Conservation (phyloP, 1,284 basidiomycete genomes). For the Boletus mariae region DNA sequence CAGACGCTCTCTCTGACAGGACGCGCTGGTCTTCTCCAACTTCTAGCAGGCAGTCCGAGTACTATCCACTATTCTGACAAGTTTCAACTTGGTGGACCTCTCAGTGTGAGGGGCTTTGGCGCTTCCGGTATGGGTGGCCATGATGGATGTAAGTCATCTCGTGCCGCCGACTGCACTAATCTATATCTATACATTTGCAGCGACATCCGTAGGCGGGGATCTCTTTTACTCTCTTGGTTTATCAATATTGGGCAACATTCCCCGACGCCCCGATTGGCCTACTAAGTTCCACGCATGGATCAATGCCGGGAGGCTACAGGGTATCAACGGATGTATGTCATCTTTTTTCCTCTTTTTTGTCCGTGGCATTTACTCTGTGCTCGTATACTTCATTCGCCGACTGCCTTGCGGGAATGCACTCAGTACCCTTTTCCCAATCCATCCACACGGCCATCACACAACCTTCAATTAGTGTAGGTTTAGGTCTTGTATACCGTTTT, state of each 20-base stretch:
- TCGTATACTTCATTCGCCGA: background rate
- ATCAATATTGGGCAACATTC: constrained; percentile 80
- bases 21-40: constrained; percentile 60
- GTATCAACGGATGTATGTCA: constrained; percentile 48
- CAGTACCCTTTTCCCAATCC: constrained; percentile 13
- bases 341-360: background rate
- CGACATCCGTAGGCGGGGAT: constrained; percentile 86
- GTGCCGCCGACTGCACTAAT: background rate
- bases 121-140: constrained; percentile 82
- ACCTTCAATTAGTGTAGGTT: constrained; percentile 76
- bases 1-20: constrained; percentile 66
- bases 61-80: constrained; percentile 69
- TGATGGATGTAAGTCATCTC: constrained; percentile 59
- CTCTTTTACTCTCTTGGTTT: constrained; percentile 82
- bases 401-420: background rate
- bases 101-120: constrained; percentile 85
- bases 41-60: constrained; percentile 42
- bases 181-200: constrained; percentile 30
- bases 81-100: constrained; percentile 92
- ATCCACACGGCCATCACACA: constrained; percentile 24
- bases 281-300: constrained; percentile 83
- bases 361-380: background rate
- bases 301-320: constrained; percentile 83
- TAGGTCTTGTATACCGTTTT: constrained; percentile 90
- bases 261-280: constrained; percentile 81